phyloP scores from a whole-genome alignment of 805 yeast species.

The Candida peoriensis region DNA sequence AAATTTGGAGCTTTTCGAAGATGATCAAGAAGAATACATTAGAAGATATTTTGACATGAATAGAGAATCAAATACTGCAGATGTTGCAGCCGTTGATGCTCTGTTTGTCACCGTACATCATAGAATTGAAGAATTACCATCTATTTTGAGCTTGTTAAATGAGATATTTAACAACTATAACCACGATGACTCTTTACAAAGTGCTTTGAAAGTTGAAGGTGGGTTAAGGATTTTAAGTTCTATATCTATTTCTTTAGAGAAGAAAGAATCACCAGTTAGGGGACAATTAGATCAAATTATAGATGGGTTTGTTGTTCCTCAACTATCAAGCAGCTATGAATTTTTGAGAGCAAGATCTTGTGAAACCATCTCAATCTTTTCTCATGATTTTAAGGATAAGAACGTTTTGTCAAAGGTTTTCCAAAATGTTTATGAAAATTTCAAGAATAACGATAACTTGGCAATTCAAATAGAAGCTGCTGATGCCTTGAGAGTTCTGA shows the following conservation, averaged over 20 bases:
- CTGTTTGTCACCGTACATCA: conserved; percentile 53
- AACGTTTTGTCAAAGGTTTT: conserved; percentile 33
- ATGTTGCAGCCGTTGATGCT: conserved; percentile 74
- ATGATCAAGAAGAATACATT: conserved; percentile 85
- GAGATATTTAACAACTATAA: conserved; percentile 35
- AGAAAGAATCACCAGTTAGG: conserved; percentile 47
- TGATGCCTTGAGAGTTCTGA: conserved; percentile 75
- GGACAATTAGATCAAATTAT: conserved; percentile 68
- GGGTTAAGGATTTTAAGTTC: conserved; percentile 75
- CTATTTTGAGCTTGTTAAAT: conserved; percentile 52
- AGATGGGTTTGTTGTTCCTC: conserved; percentile 62
- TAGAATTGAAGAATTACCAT: conserved; percentile 52
- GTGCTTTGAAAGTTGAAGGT: conserved; percentile 73
- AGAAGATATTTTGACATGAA: conserved; percentile 63
- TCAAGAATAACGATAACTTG: conserved; percentile 39
- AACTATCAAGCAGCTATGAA: conserved; percentile 52
- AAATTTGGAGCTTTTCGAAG: conserved; percentile 68
- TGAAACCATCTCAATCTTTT: conserved; percentile 46
- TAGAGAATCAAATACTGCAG: conserved; percentile 65
- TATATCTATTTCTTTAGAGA: conserved; percentile 45
- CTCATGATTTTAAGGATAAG: conserved; percentile 31
- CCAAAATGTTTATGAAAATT: conserved; percentile 36
- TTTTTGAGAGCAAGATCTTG: conserved; percentile 75
- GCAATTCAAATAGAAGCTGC: conserved; percentile 88
- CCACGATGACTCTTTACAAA: conserved; percentile 28